phyloP scores from a whole-genome alignment of 2,329 filamentous ascomycete species.

The Cladophialophora carrionii region DNA sequence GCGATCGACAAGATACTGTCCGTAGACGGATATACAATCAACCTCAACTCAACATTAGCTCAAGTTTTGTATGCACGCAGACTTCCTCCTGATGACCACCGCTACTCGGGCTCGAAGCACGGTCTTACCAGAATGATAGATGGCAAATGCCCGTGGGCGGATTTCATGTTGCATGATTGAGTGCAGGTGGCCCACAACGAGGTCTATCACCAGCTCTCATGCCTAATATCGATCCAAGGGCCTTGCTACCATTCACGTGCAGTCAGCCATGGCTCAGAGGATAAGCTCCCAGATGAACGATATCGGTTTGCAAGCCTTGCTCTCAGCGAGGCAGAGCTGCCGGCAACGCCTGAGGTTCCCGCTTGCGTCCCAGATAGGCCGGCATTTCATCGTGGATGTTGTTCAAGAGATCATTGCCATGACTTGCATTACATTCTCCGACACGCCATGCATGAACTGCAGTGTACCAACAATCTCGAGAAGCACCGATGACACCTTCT shows the following conservation, averaged over 20 bases:
- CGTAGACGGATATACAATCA: not conserved
- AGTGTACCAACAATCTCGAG: not conserved
- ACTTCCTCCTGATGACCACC: not conserved
- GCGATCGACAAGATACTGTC: not conserved
- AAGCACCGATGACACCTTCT: not conserved
- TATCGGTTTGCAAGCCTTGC: not conserved
- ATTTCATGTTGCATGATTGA: not conserved
- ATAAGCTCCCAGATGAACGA: not conserved
- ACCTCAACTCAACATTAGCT: not conserved
- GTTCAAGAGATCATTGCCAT: not conserved
- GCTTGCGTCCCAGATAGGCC: not conserved
- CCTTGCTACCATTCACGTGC: not conserved
- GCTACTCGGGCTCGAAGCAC: not conserved
- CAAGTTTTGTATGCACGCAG: not conserved
- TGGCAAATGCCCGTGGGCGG: not conserved
- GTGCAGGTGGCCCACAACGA: not conserved
- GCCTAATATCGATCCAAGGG: not conserved
- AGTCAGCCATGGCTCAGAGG: not conserved
- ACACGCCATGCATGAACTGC: not conserved
- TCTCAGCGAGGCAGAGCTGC: not conserved
- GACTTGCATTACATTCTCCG: not conserved
- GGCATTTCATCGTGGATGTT: not conserved
- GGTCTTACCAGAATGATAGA: not conserved
- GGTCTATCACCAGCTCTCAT: not conserved
- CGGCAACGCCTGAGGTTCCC: not conserved